These are phyloP conservation scores for Cucurbita ficifolia DNA, from an alignment of 306 rosid species.

Conservation along the genomic window DNA sequence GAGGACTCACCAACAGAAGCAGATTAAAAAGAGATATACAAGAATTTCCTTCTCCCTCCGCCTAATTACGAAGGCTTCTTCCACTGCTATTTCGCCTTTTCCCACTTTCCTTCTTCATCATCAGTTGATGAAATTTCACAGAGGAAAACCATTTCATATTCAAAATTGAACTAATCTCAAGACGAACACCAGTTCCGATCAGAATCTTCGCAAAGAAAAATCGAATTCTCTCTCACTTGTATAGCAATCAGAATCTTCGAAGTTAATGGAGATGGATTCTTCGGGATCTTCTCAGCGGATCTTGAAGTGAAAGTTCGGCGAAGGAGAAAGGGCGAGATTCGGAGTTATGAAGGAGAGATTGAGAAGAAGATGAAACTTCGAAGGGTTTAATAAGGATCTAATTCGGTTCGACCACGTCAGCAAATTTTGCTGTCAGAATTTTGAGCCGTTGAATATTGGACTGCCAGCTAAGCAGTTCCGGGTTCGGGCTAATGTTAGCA, in stretches of 20 bases:
- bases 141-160: neutral
- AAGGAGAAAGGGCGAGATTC: neutral
- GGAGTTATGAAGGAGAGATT: neutral
- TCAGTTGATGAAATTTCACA: neutral
- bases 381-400: neutral
- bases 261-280: neutral
- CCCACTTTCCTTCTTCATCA: neutral
- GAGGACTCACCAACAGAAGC: neutral
- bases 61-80: neutral
- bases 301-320: neutral
- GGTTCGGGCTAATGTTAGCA: constrained; percentile 2
- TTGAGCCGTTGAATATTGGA: neutral
- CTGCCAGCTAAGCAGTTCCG: constrained; percentile 10
- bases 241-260: neutral
- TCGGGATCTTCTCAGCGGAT: neutral
- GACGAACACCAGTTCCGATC: neutral
- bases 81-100: neutral
- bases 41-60: constrained; percentile 1
- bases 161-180: neutral
- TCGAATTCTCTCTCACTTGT: neutral
- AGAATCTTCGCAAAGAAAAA: neutral
- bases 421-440: neutral
- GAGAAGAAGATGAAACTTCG: neutral
- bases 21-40: neutral
- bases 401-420: neutral